Evolutionary conservation across 225 moss, liverwort and hornwort genomes (phyloP).

Genomic region (Sphagnum tenellum): DNA sequence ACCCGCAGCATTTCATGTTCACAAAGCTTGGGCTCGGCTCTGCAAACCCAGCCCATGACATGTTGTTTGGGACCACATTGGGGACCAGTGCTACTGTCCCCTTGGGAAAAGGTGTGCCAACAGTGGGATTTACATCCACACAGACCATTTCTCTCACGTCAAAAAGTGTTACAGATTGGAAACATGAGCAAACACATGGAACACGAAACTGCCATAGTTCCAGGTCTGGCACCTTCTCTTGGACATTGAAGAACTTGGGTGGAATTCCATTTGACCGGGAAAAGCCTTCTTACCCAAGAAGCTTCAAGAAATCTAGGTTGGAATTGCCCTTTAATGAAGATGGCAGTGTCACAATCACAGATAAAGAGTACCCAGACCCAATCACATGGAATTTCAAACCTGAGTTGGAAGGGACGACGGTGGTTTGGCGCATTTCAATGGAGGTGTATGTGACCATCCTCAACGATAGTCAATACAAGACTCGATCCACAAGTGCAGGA

Average conservation of each 20-base stretch:
- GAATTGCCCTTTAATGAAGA: constrained; percentile 3
- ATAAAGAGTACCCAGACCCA: constrained; percentile 1
- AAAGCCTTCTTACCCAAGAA: constrained; percentile 2
- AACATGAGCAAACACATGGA: constrained; percentile 1
- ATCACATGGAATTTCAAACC: constrained; percentile 2
- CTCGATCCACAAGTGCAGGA: no score
- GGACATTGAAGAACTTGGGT: neutral
- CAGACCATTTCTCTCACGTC: no score
- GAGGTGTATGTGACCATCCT: constrained; percentile 1
- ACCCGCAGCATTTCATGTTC: no score
- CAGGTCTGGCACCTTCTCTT: neutral
- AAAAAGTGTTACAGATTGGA: neutral
- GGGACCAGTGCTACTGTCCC: no score
- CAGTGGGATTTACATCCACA: no score
- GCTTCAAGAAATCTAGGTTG: neutral
- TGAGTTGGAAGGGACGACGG: neutral
- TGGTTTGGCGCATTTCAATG: neutral
- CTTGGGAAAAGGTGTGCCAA: no score
- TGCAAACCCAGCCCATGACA: no score
- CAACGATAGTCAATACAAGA: no score
- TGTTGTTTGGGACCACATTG: no score
- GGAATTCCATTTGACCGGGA: constrained; percentile 4
- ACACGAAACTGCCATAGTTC: neutral
- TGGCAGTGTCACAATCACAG: constrained; percentile 3
- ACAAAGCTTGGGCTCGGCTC: no score